Evolutionary conservation across 495 filamentous ascomycete genomes (phyloP), one percentile per base, ranked within the genome.

Genomic region (Aspergillus egyptiacus): DNA sequence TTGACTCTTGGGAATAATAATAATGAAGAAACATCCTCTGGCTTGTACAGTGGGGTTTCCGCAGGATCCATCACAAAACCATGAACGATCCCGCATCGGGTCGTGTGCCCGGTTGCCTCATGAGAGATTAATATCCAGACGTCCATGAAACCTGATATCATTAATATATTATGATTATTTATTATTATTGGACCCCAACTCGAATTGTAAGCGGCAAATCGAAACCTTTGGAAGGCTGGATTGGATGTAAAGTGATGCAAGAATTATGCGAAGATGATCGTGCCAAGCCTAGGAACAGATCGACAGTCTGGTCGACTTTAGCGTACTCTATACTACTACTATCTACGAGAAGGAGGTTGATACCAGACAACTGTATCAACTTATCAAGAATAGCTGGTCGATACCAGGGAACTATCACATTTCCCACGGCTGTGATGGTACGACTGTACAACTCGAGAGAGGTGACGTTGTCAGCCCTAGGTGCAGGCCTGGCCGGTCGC

Each of bases 401-500:
- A 18, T n/a, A n/a, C n/a, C n/a, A n/a, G 2, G 9, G 20, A 14
- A 25, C 23, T 41, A 41, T 41, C 38, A 41, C 38, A 41, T 41
- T n/a, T 41, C 38, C 17, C 11, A 25, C 36, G 20, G 19, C 20
- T n/a, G 36, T 6, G 36, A 39, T 39, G n/a, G 36, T 39, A n/a
- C 22, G 36, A 39, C 20, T 39, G 36, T 39, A 13, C 36, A 19
- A 31, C 25, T 20, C 18, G 24, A 24, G 10, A 10, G 19, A 37
- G 6, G 36, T 22, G 22, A 37, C 36, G 18, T 10, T 32, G 22
- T 19, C 32, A 30, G n/a, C 20, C 14, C 19, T 20, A 15, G 15
- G 18, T 28, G 44, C 48, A 55, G 40, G 42, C 51, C 31, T 47
- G 46, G 28, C 41, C 50, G 55, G 55, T 53, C 55, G 37, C 46